These are phyloP conservation scores for Penicillium palitans DNA, from an alignment of 2,329 filamentous ascomycete species.

Conservation along the genomic window DNA sequence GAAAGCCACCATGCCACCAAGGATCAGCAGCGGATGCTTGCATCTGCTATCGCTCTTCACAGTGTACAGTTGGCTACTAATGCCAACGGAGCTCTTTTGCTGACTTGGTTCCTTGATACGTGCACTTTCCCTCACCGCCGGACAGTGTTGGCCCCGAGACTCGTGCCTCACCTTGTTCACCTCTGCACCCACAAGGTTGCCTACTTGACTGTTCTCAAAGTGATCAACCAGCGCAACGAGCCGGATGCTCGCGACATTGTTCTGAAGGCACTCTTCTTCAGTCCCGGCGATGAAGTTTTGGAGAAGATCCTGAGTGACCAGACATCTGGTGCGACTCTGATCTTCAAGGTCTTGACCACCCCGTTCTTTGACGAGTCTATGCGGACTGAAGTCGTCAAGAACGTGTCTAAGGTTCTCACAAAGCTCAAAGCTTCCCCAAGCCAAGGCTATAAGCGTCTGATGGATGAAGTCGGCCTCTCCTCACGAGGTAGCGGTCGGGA, in stretches of 20 bases:
- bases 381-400: conserved; percentile 83
- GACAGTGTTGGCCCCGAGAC: conserved; percentile 84
- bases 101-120: conserved; percentile 98
- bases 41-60: conserved; percentile 91
- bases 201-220: conserved; percentile 93
- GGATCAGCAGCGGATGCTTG: conserved; percentile 92
- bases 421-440: conserved; percentile 90
- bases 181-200: conserved; percentile 98
- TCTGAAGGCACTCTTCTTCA: conserved; percentile 89
- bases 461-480: conserved; percentile 96
- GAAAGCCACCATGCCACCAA: conserved; percentile 95
- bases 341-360: conserved; percentile 97
- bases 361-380: conserved; percentile 95
- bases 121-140: conserved; percentile 92
- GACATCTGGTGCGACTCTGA: conserved; percentile 87
- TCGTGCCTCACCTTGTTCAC: conserved; percentile 90
- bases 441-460: conserved; percentile 96
- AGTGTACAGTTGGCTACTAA: conserved; percentile 96
- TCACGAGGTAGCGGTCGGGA: conserved; percentile 44
- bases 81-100: conserved; percentile 85
- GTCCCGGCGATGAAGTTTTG: conserved; percentile 77
- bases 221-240: conserved; percentile 97
- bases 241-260: conserved; percentile 88
- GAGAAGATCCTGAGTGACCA: conserved; percentile 91
- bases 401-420: conserved; percentile 82